Conservation (phyloP, 768 basidiomycete genomes). For the Mycena kentingensis region DNA sequence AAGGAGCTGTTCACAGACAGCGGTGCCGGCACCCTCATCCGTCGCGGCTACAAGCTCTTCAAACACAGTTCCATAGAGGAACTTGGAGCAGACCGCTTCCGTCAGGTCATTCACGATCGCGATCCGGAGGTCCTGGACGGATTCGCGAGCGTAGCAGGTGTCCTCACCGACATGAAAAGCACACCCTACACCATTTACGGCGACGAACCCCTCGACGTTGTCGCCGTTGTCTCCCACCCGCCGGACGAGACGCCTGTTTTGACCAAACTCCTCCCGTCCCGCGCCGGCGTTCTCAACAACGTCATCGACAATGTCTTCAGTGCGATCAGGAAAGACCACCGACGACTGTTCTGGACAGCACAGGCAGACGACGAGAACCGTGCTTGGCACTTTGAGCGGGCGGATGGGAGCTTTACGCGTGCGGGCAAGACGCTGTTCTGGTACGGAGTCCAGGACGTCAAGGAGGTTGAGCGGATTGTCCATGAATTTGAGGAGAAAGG, state of each 20-base stretch:
- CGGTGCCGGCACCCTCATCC: constrained; percentile 96
- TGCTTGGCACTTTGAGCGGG: constrained; percentile 97
- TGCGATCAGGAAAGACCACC: constrained; percentile 94
- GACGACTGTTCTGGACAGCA: constrained; percentile 96
- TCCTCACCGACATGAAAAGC: constrained; percentile 78
- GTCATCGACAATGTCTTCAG: constrained; percentile 98
- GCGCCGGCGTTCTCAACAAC: constrained; percentile 88
- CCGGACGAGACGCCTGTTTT: constrained; percentile 86
- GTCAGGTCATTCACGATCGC: constrained; percentile 92
- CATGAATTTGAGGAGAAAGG: constrained; percentile 73
- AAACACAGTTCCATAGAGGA: constrained; percentile 79
- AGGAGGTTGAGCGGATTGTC: constrained; percentile 87
- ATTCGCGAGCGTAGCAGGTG: constrained; percentile 81
- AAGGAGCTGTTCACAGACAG: constrained; percentile 99
- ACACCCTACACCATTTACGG: constrained; percentile 93
- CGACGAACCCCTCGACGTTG: constrained; percentile 95
- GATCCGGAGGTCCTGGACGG: constrained; percentile 90
- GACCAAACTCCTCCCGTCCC: constrained; percentile 88
- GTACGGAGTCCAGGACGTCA: constrained; percentile 92
- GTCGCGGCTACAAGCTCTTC: constrained; percentile 97
- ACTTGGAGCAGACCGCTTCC: constrained; percentile 91
- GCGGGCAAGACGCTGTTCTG: constrained; percentile 95
- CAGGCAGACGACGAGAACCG: constrained; percentile 95
- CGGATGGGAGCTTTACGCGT: constrained; percentile 95
- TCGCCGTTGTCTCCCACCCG: constrained; percentile 93